Conservation (phyloP, 176 grass and related monocot species). For the Oryza officinalis region DNA sequence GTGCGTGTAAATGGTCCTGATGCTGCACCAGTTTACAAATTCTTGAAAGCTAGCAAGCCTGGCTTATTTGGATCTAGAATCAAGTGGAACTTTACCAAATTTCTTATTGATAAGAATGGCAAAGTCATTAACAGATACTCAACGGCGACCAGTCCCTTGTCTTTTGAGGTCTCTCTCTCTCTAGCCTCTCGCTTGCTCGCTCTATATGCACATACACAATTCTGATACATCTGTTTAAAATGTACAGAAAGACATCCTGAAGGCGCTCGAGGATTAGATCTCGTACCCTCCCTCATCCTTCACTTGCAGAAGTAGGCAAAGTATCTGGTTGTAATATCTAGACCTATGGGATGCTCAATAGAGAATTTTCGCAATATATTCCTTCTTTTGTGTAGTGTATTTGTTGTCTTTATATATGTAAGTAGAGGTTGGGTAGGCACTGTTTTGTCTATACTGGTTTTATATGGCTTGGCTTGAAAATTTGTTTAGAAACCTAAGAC, state of each 20-base stretch:
- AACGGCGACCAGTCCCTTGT: constrained; percentile 53
- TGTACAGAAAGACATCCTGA: constrained; percentile 80
- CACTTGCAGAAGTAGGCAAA: constrained; percentile 32
- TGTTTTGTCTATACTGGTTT: not conserved
- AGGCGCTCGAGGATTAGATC: constrained; percentile 54
- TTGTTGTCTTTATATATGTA: constrained; percentile 5
- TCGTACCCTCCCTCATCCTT: not conserved
- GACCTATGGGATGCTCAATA: not conserved
- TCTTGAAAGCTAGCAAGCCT: constrained; percentile 80
- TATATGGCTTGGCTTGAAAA: not conserved
- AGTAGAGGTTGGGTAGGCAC: constrained; percentile 5
- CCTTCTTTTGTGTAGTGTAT: not conserved
- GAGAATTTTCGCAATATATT: constrained; percentile 16
- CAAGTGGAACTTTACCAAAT: constrained; percentile 98
- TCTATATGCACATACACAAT: not conserved
- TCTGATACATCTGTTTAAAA: constrained; percentile 26
- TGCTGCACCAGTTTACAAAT: constrained; percentile 73
- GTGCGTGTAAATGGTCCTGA: constrained; percentile 84
- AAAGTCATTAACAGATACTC: constrained; percentile 75
- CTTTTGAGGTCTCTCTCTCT: constrained; percentile 59
- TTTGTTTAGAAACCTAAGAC: not conserved
- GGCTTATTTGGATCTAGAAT: constrained; percentile 80
- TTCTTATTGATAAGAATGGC: constrained; percentile 81
- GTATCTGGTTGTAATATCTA: not conserved
- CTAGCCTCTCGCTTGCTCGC: not conserved